Conservation (phyloP, 148 eudicot genomes). For the Mesembryanthemum crystallinum region DNA sequence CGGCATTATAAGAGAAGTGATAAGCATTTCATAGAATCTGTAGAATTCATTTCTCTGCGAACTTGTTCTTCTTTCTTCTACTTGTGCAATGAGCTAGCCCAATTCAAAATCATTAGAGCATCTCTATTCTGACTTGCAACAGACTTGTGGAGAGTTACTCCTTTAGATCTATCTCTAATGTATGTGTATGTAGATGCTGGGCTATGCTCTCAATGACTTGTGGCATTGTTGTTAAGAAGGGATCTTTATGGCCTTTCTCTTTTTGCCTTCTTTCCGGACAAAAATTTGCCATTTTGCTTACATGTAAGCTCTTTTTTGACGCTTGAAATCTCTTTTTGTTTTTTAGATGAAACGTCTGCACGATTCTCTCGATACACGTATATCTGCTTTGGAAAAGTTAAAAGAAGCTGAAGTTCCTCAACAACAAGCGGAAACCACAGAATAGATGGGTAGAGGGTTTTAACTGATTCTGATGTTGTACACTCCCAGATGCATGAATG, state of each 20-base stretch:
- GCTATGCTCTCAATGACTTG: background rate
- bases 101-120: background rate
- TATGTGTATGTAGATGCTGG: background rate
- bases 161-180: background rate
- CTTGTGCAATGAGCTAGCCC: background rate
- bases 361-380: constrained; percentile 62
- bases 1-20: background rate
- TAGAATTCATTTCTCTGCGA: background rate
- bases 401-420: constrained; percentile 51
- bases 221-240: background rate
- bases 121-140: background rate
- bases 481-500: constrained; percentile 17
- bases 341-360: constrained; percentile 53
- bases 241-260: background rate
- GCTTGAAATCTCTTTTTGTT: background rate
- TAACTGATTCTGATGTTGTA: constrained; percentile 16
- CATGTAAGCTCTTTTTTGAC: background rate
- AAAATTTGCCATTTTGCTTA: background rate
- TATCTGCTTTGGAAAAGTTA: constrained; percentile 58
- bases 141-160: background rate
- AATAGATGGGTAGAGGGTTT: constrained; percentile 28
- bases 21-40: background rate
- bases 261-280: background rate
- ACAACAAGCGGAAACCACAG: constrained; percentile 48
- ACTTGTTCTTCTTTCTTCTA: background rate